Evolutionary conservation across 352 stramenopile genomes (phyloP).

Genomic region (Phytophthora boehmeriae): DNA sequence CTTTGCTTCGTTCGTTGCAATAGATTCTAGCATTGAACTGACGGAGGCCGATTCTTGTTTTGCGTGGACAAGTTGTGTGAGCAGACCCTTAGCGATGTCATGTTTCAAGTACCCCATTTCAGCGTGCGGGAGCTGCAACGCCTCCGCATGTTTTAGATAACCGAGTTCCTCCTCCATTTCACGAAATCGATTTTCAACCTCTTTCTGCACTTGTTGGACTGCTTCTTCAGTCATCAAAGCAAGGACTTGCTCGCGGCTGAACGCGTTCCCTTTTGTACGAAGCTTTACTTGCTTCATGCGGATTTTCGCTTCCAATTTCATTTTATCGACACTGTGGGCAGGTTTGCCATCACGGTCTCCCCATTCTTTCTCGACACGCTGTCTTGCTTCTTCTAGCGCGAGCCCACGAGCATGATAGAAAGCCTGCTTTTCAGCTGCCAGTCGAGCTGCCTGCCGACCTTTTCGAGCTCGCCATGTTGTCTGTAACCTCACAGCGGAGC

Average conservation of each 20-base stretch:
- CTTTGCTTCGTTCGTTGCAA: constrained; percentile 61
- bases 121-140: constrained; percentile 45
- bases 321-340: constrained; percentile 84
- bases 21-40: constrained; percentile 52
- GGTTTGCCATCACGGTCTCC: constrained; percentile 68
- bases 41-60: constrained; percentile 62
- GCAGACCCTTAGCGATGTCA: constrained; percentile 70
- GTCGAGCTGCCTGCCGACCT: constrained; percentile 67
- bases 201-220: constrained; percentile 74
- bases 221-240: constrained; percentile 85
- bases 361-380: constrained; percentile 75
- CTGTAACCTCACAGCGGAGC: constrained; percentile 84
- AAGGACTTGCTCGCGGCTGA: constrained; percentile 83
- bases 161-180: constrained; percentile 89
- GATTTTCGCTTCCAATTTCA: constrained; percentile 95
- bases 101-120: constrained; percentile 65
- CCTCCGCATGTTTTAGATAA: constrained; percentile 56
- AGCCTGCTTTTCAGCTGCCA: constrained; percentile 84
- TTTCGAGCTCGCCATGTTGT: constrained; percentile 80
- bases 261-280: constrained; percentile 80
- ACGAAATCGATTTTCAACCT: constrained; percentile 83
- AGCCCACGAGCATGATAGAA: constrained; percentile 90
- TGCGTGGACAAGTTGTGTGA: constrained; percentile 58
- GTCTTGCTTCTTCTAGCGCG: constrained; percentile 68
- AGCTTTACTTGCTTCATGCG: constrained; percentile 93